Percentiles rank a stretch among this genome's conserved stretches.
phyloP scores from a whole-genome alignment of 345 rosid genomes.

The Eucalyptus curtisii region DNA sequence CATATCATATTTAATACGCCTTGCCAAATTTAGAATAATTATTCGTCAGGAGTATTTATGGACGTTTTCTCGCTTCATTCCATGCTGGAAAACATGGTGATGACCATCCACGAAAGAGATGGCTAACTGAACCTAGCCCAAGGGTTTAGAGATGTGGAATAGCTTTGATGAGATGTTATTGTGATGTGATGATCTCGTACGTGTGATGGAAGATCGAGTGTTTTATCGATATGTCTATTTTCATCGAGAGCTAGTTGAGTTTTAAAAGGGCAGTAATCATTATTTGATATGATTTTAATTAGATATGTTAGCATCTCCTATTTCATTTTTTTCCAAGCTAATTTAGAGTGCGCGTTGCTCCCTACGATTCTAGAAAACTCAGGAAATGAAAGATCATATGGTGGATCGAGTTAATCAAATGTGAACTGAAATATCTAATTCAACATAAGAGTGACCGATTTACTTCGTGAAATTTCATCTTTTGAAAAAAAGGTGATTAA shows the following conservation, averaged over 20 bases:
- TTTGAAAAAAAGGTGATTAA: background rate
- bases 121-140: background rate
- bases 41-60: background rate
- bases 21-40: background rate
- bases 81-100: background rate
- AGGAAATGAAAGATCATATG: background rate
- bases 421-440: too few species aligned
- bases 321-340: background rate
- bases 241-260: background rate
- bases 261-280: background rate
- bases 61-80: background rate
- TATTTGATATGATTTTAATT: background rate
- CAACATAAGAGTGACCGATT: background rate
- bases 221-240: background rate
- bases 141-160: background rate
- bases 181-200: too few species aligned
- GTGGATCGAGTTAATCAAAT: too few species aligned
- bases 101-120: background rate
- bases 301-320: background rate
- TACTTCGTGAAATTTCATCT: background rate
- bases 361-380: background rate
- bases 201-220: background rate
- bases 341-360: background rate
- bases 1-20: background rate
- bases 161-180: background rate